Evolutionary conservation across 2,329 filamentous ascomycete genomes (phyloP).

Genomic region (Stachybotrys elegans): DNA sequence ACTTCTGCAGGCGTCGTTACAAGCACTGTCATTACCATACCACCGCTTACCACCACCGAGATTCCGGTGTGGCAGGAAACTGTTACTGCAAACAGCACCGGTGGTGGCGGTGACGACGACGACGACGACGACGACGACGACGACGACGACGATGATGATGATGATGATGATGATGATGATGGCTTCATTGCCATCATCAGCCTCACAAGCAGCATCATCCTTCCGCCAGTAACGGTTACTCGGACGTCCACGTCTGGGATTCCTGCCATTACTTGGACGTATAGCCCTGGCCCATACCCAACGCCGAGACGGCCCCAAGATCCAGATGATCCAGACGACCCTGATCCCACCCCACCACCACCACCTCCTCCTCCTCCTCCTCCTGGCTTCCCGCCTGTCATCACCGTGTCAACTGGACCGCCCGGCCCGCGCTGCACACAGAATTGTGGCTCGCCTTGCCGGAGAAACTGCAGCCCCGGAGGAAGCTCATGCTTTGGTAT

Average conservation of each 20-base stretch:
- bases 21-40: neutral
- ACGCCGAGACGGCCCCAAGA: neutral
- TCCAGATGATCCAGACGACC: neutral
- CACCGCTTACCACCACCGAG: neutral
- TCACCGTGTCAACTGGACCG: neutral
- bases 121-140: constrained; percentile 2
- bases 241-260: neutral
- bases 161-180: neutral
- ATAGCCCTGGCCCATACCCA: neutral
- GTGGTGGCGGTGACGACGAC: neutral
- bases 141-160: constrained; percentile 2
- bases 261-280: neutral
- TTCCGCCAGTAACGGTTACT: neutral
- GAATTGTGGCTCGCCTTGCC: neutral
- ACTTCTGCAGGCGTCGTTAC: neutral
- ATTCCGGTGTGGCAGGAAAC: neutral
- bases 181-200: neutral
- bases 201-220: neutral
- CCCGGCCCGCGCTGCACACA: neutral
- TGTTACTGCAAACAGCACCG: neutral
- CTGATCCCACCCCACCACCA: neutral
- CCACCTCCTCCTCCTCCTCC: neutral
- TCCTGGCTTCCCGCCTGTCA: neutral
- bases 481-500: neutral
- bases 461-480: neutral